phyloP scores from a whole-genome alignment of 2,329 filamentous ascomycete genomes.

The Trichoderma sp. region DNA sequence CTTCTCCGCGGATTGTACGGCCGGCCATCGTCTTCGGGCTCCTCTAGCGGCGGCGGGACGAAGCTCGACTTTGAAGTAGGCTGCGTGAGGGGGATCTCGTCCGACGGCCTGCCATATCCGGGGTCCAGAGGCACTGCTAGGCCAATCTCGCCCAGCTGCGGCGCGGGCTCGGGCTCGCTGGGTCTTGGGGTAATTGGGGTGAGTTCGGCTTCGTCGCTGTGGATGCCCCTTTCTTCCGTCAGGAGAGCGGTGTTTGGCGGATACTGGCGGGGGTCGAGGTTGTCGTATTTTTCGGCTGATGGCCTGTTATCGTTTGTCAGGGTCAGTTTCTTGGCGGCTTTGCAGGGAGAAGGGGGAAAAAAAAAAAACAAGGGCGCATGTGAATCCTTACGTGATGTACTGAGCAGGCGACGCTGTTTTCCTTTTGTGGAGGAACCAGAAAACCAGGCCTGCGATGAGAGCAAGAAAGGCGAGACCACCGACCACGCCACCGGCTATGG shows the following conservation, averaged over 20 bases:
- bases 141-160: slow-evolving; percentile 1
- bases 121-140: slow-evolving; percentile 6
- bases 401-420: slow-evolving; percentile 26
- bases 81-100: slow-evolving; percentile 16
- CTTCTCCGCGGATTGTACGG: slow-evolving; percentile 16
- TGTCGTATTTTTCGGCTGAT: slow-evolving; percentile 7
- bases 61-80: background rate
- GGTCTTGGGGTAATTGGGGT: background rate
- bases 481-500: slow-evolving; percentile 54
- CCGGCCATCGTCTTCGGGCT: background rate
- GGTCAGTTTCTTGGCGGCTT: slow-evolving; percentile 22
- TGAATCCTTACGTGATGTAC: slow-evolving; percentile 39
- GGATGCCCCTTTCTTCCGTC: background rate
- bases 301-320: slow-evolving; percentile 27
- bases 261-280: background rate
- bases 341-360: no score
- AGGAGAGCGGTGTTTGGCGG: background rate
- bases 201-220: background rate
- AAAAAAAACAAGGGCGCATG: background rate
- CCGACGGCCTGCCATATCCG: slow-evolving; percentile 3
- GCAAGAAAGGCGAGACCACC: slow-evolving; percentile 48
- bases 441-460: slow-evolving; percentile 39
- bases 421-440: slow-evolving; percentile 45
- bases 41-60: background rate
- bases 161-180: slow-evolving; percentile 1